Conservation (phyloP, 2,329 filamentous ascomycete species). For the Pleurostoma richardsiae region DNA sequence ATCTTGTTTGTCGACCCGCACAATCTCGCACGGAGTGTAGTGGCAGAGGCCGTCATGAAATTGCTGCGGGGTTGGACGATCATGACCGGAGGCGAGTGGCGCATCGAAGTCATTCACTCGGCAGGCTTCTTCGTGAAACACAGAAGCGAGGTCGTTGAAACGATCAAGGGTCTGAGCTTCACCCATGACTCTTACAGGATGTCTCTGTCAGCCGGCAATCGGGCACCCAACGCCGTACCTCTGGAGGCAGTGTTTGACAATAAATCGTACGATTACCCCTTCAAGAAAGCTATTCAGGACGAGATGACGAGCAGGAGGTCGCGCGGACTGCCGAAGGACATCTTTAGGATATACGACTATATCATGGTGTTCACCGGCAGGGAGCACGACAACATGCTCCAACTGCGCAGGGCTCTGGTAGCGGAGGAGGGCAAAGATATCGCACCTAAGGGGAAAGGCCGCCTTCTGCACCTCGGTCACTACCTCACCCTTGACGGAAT, state of each 20-base stretch:
- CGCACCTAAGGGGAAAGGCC: conserved; percentile 10
- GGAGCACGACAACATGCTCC: conserved; percentile 18
- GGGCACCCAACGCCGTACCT: conserved; percentile 4
- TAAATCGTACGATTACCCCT: conserved; percentile 12
- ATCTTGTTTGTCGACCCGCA: conserved; percentile 20
- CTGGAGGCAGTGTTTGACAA: conserved; percentile 19
- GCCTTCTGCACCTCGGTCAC: conserved; percentile 18
- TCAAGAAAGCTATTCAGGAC: conserved; percentile 11
- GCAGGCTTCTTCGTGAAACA: conserved; percentile 17
- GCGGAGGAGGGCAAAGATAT: conserved; percentile 4
- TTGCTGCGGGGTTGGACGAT: conserved; percentile 14
- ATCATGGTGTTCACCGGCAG: conserved; percentile 18
- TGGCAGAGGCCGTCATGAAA: conserved; percentile 14
- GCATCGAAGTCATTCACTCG: conserved; percentile 11
- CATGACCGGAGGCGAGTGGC: conserved; percentile 11
- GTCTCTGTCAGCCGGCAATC: conserved; percentile 6
- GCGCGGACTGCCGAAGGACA: conserved; percentile 11
- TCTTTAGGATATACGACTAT: conserved; percentile 17
- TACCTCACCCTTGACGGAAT: conserved; percentile 7
- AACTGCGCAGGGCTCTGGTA: conserved; percentile 13
- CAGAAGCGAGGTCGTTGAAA: conserved; percentile 8
- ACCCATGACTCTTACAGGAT: conserved; percentile 9
- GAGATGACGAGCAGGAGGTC: conserved; percentile 7
- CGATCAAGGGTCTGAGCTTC: conserved; percentile 13
- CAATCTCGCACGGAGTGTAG: conserved; percentile 14